phyloP scores from a whole-genome alignment of 2,329 filamentous ascomycete genomes.

The Cercospora sojina region DNA sequence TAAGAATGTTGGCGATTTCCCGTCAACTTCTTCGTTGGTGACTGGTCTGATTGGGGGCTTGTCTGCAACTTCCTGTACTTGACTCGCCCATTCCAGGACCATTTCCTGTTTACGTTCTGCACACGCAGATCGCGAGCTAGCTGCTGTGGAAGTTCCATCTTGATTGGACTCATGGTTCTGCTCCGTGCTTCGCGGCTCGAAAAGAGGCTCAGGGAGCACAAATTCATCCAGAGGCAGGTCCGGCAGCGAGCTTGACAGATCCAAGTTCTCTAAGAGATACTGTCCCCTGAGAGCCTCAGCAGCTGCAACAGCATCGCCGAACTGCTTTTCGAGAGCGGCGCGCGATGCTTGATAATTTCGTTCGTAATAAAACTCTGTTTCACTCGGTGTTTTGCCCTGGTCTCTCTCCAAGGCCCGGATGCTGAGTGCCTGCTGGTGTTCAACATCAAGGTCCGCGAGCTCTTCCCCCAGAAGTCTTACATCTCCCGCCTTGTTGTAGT shows the following conservation, averaged over 20 bases:
- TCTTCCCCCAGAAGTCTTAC: background rate
- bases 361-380: background rate
- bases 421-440: conserved; percentile 1
- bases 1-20: background rate
- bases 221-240: background rate
- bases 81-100: background rate
- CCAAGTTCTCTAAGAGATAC: background rate
- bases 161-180: background rate
- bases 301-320: background rate
- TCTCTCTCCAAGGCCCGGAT: background rate
- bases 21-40: background rate
- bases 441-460: background rate
- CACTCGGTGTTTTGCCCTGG: background rate
- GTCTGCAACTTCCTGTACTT: background rate
- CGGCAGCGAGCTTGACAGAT: background rate
- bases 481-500: conserved; percentile 11
- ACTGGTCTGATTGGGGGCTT: background rate
- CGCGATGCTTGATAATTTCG: background rate
- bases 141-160: background rate
- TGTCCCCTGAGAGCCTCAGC: background rate
- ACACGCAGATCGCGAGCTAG: background rate
- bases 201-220: background rate
- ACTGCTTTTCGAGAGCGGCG: background rate
- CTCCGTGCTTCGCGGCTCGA: background rate
- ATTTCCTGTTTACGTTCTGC: background rate